Base-by-base conservation (phyloP, 2,329 filamentous ascomycete species). In the Thielaviopsis ethacetica region DNA sequence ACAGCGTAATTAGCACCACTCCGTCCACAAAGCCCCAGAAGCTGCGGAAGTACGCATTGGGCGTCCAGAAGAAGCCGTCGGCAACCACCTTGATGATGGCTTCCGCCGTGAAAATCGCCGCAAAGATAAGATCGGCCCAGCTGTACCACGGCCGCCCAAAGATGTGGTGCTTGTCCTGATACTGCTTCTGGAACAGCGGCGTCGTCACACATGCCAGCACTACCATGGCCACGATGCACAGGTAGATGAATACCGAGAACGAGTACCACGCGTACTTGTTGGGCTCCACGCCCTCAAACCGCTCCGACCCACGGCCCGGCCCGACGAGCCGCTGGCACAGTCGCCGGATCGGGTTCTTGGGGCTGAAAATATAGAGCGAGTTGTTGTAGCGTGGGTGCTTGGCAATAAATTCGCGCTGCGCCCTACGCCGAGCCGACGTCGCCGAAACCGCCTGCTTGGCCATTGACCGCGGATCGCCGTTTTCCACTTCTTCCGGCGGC, bases 1-100 rank as follows among this genome's bases (percentile, higher is more conserved):
- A 97, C 9, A 98, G 79, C 0, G 93, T 97, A 59, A 95, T 75
- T 57, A 98, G 76, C 64, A 98, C 93, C 52, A 97, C 71, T 0
- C 86, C 89, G 67, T 98, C 93, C 63, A 98, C 96, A 62, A 95
- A 84, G 6, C 93, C 94, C 93, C 93, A 98, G 0, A 91, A 91
- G 67, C 91, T 91, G 65, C 93, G 84, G 69, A 96, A 89, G 68
- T 95, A 98, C 2, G 94, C 94, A 71, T 98, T 96, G 0, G 93
- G 93, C 0, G 93, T 96, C 82, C 88, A 97, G 69, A 96, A 86
- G 65, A 95, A 86, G 7, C 93, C 93, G 72, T 98, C 93, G 0
- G 93, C 93, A 65, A 98, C 83, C 59, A 95, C 84, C 70, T 98
- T 98, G 72, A 98, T 91, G 5, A 83, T 67, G 0, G 91, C 89